Evolutionary conservation across 306 rosid genomes (phyloP), one percentile per base, ranked within the genome.

Genomic region (Oxytropis ochrocephala): DNA sequence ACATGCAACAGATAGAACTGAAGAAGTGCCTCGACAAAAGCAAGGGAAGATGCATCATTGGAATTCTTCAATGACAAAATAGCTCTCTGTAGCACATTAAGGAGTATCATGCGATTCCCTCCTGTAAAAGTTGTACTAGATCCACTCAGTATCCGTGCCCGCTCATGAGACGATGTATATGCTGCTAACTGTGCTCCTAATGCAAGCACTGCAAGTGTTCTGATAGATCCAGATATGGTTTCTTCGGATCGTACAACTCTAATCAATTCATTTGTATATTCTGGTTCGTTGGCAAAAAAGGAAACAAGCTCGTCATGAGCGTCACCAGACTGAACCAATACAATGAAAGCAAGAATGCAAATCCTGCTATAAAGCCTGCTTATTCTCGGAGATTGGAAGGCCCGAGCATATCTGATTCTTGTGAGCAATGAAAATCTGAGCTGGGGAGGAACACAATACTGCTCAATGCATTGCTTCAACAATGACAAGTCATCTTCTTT

Each of bases 141-240:
- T 63, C 96, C 98, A 79, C 96, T 88, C 67, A 93, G 82, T 70
- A 90, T 90, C 58, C 98, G 86, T 41, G 96, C 92, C 50, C 97
- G 88, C 72, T 93, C 97, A 81, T 93, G 97, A 47, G 97, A 93
- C 56, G 98, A 92, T 43, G 97, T 86, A 75, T 88, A 90, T 41
- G 98, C 96, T 51, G 98, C 96, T 79, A 93, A 88, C 59, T 93
- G 98, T 70, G 98, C 98, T 58, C 98, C 98, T 81, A 93, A 80
- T 61, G 97, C 98, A 85, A 88, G 94, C 98, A 93, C 90, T 57
- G 91, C 94, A 78, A 90, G 94, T 19, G 98, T 93, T 80, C 97
- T 86, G 65, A 90, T 88, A 48, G 91, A 77, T 70, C 96, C 98
- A 47, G 90, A 88, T 74, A 93, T 89, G 43, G 79, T 81, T 79